Evolutionary conservation across 73 alveolate genomes (phyloP).

Genomic region (Stentor roeselii): DNA sequence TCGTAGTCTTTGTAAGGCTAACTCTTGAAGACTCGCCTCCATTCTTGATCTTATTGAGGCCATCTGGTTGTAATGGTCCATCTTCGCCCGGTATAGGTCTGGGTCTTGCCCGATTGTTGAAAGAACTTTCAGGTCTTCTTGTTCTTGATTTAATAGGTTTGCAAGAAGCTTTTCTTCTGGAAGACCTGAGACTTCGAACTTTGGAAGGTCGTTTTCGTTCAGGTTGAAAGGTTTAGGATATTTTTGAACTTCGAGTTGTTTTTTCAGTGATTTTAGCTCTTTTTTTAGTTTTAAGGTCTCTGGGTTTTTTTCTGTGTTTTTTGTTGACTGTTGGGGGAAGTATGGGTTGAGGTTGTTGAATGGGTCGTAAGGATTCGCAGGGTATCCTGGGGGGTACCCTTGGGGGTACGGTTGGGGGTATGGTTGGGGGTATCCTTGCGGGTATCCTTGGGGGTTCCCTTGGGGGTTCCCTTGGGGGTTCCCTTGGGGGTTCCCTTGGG

Average conservation of each 20-base stretch:
- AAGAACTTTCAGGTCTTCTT: background rate
- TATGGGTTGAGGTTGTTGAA: too few relatives aligned
- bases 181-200: background rate
- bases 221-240: too few relatives aligned
- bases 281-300: background rate
- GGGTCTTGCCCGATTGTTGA: background rate
- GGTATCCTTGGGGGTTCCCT: background rate
- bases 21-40: slow-evolving; percentile 3
- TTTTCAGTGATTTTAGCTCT: slow-evolving; percentile 18
- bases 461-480: background rate
- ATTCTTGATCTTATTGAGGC: slow-evolving; percentile 5
- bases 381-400: too few relatives aligned
- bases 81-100: slow-evolving; percentile 2
- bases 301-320: background rate
- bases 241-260: background rate
- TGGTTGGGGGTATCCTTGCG: too few relatives aligned
- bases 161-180: background rate
- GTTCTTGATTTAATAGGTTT: background rate
- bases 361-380: too few relatives aligned
- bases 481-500: background rate
- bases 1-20: background rate
- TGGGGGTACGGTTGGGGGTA: too few relatives aligned
- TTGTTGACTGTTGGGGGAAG: background rate
- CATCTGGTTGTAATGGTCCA: slow-evolving; percentile 4
- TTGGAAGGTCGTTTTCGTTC: background rate